Evolutionary conservation across 2,329 filamentous ascomycete species (phyloP).

Genomic region (Botrytis byssoidea): DNA sequence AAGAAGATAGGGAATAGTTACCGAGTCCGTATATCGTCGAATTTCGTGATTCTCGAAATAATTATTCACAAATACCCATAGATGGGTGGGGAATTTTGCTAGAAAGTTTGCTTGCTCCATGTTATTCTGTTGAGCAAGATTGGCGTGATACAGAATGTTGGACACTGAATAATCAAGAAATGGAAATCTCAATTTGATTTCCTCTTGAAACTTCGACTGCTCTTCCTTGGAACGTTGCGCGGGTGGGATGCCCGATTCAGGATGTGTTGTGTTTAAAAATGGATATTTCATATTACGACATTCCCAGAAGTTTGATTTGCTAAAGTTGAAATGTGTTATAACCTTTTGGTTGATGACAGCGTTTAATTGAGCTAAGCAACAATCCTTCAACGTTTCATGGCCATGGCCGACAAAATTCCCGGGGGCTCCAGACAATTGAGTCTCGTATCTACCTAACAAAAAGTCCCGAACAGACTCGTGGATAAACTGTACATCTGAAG

Average conservation of each 20-base stretch:
- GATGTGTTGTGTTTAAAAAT: neutral
- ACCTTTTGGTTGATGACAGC: conserved; percentile 22
- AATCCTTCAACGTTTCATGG: conserved; percentile 32
- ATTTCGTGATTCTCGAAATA: conserved; percentile 34
- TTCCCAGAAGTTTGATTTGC: conserved; percentile 22
- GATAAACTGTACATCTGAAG: conserved; percentile 42
- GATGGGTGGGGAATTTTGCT: conserved; percentile 31
- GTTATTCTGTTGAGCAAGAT: conserved; percentile 39
- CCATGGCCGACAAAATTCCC: conserved; percentile 30
- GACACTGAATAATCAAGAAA: conserved; percentile 49
- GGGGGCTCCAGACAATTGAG: conserved; percentile 25
- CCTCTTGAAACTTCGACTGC: conserved; percentile 28
- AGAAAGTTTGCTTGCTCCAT: conserved; percentile 42
- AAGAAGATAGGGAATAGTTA: conserved; percentile 41
- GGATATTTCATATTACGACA: neutral
- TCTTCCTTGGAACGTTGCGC: neutral
- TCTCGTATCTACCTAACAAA: conserved; percentile 40
- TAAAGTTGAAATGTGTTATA: conserved; percentile 23
- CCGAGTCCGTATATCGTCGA: conserved; percentile 33
- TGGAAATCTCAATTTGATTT: conserved; percentile 38
- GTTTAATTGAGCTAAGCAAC: conserved; percentile 31
- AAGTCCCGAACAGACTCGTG: conserved; percentile 45
- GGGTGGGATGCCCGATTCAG: too few species aligned
- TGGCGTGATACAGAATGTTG: conserved; percentile 45
- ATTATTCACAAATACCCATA: conserved; percentile 40